Evolutionary conservation across 2,329 filamentous ascomycete species (phyloP).

Genomic region (Peltaster fructicola): DNA sequence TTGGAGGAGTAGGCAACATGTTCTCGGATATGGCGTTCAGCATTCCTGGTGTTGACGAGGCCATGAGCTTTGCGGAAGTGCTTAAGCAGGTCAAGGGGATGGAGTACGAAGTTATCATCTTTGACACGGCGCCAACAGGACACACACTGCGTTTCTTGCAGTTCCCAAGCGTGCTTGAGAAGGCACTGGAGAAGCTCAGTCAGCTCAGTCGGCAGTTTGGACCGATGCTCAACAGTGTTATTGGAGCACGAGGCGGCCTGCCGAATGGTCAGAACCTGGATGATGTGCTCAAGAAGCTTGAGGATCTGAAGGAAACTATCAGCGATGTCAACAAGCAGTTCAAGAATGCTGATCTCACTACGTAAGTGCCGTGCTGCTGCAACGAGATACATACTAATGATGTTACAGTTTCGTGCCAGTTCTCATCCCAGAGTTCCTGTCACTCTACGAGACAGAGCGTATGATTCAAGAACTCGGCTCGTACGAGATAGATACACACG

Average conservation of each 20-base stretch:
- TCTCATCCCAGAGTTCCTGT: constrained; percentile 93
- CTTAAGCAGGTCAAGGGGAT: constrained; percentile 98
- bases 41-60: constrained; percentile 95
- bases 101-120: constrained; percentile 97
- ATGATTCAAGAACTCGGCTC: constrained; percentile 96
- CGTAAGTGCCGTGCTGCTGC: constrained; percentile 19
- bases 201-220: constrained; percentile 90
- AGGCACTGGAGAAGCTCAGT: constrained; percentile 91
- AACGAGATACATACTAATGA: background rate
- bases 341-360: constrained; percentile 89
- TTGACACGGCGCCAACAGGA: constrained; percentile 94
- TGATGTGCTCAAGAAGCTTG: constrained; percentile 88
- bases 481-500: constrained; percentile 90
- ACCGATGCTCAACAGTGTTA: constrained; percentile 82
- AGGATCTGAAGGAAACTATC: constrained; percentile 82
- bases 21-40: constrained; percentile 97
- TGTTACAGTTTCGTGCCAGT: constrained; percentile 62
- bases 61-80: constrained; percentile 98
- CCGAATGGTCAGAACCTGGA: constrained; percentile 86
- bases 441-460: constrained; percentile 93
- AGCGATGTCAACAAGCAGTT: constrained; percentile 94
- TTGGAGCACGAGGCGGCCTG: constrained; percentile 58
- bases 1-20: constrained; percentile 69
- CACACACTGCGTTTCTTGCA: constrained; percentile 97
- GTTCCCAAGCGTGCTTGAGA: constrained; percentile 94